Evolutionary conservation across 2,329 filamentous ascomycete genomes (phyloP), one percentile per base, ranked within the genome.

Genomic region (Phialophora expanda): DNA sequence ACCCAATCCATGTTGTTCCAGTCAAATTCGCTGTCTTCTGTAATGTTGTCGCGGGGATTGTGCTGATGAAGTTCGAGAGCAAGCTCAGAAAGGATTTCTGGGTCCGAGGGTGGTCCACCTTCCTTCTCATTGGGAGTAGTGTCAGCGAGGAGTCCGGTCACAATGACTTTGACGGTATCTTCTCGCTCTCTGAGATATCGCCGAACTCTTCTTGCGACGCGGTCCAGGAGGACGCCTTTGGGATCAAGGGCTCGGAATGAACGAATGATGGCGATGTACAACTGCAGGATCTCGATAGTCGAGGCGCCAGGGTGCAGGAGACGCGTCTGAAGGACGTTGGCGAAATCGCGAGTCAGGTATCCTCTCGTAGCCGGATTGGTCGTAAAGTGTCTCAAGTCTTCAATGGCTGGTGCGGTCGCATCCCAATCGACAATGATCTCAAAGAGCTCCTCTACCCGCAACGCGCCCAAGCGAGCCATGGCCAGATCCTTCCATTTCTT

Each of bases 1-100:
- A 92, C 84, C 95, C 95, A 99, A 8, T 88, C 86, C 89, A 97
- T 91, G 76, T 99, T 93, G 74, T 92, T 86, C 90, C 91, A 98
- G 76, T 96, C 91, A 17, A 95, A 83, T 60, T 92, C 91, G 64
- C 90, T 88, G 26, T 75, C 74, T n/a, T 84, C 81, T 44, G 82
- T 77, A 20, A 78, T 66, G 72, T 78, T 71, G 69, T 84, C 75
- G 73, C 75, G 66, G 74, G 77, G 61, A 70, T 74, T 66, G 46
- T 58, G 58, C 5, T 48, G 57, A 46, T 50, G 60, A 12, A 72
- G 61, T 57, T 72, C 65, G 32, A 60, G 57, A 76, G 76, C 69
- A 85, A 86, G 30, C 78, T 77, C 62, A 84, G 80, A 64, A 8
- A 72, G 68, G 6, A 60, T 51, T 26, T 69, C 67, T 24, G 64